phyloP scores from a whole-genome alignment of 352 stramenopile genomes.

The Globisporangium splendens region DNA sequence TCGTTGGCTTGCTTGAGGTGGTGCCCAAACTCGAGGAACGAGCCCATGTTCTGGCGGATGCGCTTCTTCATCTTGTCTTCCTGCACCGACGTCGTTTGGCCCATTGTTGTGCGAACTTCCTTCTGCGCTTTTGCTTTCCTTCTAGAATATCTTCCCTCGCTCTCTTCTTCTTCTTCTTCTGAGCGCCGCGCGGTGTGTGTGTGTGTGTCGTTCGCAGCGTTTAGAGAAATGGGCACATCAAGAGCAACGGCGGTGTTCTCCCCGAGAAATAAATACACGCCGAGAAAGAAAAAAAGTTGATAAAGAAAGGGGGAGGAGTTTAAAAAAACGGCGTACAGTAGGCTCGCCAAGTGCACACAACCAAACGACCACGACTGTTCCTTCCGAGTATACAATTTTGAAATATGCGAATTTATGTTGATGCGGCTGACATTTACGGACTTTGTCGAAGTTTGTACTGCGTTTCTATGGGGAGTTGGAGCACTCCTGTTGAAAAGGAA shows the following conservation, averaged over 20 bases:
- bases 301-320: slow-evolving; percentile 1
- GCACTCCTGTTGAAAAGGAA: background rate
- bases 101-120: slow-evolving; percentile 29
- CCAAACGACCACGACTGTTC: background rate
- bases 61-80: slow-evolving; percentile 78
- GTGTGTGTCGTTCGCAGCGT: slow-evolving; percentile 2
- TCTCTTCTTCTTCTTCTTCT: background rate
- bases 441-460: background rate
- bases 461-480: too few species aligned
- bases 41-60: slow-evolving; percentile 61
- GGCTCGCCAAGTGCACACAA: background rate
- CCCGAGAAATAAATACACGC: background rate
- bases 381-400: background rate
- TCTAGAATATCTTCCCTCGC: background rate
- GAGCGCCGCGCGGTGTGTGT: too few species aligned
- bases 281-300: slow-evolving; percentile 4
- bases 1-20: slow-evolving; percentile 77
- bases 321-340: background rate
- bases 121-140: background rate
- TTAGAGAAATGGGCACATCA: slow-evolving; percentile 14
- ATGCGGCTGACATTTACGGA: background rate
- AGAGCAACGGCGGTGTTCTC: background rate
- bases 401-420: background rate
- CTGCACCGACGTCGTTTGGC: slow-evolving; percentile 59
- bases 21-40: slow-evolving; percentile 64